A percentile compares a stretch with the other conserved stretches of the same genome.
phyloP scores from a whole-genome alignment of 73 alveolate genomes.

The Paramecium sexaurelia region DNA sequence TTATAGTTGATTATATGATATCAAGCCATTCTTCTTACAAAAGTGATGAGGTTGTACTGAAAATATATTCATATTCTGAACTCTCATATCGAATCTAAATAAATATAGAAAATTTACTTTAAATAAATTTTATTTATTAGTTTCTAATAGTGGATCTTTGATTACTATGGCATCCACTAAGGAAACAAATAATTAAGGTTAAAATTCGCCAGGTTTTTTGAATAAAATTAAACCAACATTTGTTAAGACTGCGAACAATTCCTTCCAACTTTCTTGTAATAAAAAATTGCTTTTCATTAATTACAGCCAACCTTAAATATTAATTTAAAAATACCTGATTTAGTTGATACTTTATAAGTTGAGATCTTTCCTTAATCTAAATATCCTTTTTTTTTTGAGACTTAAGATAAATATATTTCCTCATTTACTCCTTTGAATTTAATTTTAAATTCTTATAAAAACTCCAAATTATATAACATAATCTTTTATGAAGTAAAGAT shows the following conservation, averaged over 20 bases:
- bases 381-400: background rate
- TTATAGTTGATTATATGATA: background rate
- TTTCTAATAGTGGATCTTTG: slow-evolving; percentile 7
- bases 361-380: slow-evolving; percentile 30
- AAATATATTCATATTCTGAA: slow-evolving; percentile 8
- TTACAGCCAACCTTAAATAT: background rate
- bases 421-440: background rate
- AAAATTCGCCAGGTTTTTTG: slow-evolving; percentile 40
- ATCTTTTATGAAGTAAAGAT: background rate
- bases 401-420: background rate
- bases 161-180: slow-evolving; percentile 37
- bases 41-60: background rate
- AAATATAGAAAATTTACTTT: background rate
- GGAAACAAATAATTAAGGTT: slow-evolving; percentile 20
- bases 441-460: background rate
- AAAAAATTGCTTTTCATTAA: background rate
- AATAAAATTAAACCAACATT: slow-evolving; percentile 36
- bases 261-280: background rate
- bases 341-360: background rate
- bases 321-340: background rate
- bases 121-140: background rate
- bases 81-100: slow-evolving; percentile 19
- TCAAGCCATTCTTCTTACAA: slow-evolving; percentile 42
- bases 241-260: slow-evolving; percentile 2
- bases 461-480: background rate